These are phyloP conservation scores for Penicillium palitans DNA, from an alignment of 2,329 filamentous ascomycete species.

Conservation along the genomic window DNA sequence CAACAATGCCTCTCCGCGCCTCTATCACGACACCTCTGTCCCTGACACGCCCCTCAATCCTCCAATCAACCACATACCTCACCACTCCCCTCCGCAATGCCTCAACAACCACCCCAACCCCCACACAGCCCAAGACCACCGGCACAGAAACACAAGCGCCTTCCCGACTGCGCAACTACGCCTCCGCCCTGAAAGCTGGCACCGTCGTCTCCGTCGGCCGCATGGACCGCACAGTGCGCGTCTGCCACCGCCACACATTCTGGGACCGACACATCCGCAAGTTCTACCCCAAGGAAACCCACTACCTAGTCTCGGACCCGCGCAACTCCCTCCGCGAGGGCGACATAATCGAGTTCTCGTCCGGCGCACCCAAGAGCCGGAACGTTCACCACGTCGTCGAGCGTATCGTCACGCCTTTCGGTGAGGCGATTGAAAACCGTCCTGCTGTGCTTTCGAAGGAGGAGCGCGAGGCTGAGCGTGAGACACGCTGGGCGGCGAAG, in stretches of 20 bases:
- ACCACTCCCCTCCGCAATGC: constrained; percentile 22
- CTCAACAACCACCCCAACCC: constrained; percentile 15
- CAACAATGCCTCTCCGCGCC: constrained; percentile 33
- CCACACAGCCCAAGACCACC: constrained; percentile 10
- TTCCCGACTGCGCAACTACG: constrained; percentile 38
- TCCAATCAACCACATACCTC: constrained; percentile 20
- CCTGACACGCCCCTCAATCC: constrained; percentile 27
- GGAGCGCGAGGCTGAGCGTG: constrained; percentile 37
- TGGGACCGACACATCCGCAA: constrained; percentile 43
- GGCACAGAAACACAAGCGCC: constrained; percentile 22
- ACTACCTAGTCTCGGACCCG: constrained; percentile 42
- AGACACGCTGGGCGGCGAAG: constrained; percentile 35
- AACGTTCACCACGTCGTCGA: constrained; percentile 45
- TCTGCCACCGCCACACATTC: constrained; percentile 34
- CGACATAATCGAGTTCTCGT: constrained; percentile 48
- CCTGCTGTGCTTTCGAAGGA: constrained; percentile 38
- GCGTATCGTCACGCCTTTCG: constrained; percentile 46
- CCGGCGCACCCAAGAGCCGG: constrained; percentile 41
- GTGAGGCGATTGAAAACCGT: constrained; percentile 35
- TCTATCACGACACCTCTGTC: constrained; percentile 28
- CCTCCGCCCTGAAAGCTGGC: constrained; percentile 38
- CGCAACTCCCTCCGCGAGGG: constrained; percentile 44
- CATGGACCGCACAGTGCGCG: constrained; percentile 45
- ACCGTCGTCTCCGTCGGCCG: constrained; percentile 44
- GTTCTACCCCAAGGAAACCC: constrained; percentile 37